A percentile compares a stretch with the other conserved stretches of the same genome.
Conservation (phyloP, 331 rosid genomes). For the Phaseolus coccineus region DNA sequence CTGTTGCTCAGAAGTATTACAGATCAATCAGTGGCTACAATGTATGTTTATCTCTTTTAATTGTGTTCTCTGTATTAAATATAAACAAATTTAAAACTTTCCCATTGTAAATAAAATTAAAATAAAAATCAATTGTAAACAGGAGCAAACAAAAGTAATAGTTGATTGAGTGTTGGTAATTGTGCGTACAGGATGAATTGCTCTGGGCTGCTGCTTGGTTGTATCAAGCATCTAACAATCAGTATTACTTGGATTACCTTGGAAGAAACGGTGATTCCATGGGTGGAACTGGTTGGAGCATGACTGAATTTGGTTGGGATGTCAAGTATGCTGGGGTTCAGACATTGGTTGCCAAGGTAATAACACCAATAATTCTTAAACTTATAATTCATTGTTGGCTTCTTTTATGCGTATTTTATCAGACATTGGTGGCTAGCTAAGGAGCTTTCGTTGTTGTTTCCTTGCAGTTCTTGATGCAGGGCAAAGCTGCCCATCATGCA, state of each 20-base stretch:
- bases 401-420: not conserved
- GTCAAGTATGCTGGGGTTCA: conserved; percentile 97
- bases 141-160: not conserved
- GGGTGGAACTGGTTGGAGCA: conserved; percentile 99
- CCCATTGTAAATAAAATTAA: not conserved
- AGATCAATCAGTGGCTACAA: conserved; percentile 76
- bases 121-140: not conserved
- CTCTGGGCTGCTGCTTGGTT: conserved; percentile 98
- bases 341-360: conserved; percentile 89
- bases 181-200: conserved; percentile 72
- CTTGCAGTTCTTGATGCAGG: conserved; percentile 86
- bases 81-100: not conserved
- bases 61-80: not conserved
- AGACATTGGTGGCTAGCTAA: conserved; percentile 11
- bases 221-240: conserved; percentile 82
- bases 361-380: not conserved
- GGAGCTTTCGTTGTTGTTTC: conserved; percentile 1
- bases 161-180: conserved; percentile 33
- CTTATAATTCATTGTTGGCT: not conserved
- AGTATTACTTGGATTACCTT: conserved; percentile 87
- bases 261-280: conserved; percentile 84
- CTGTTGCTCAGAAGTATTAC: conserved; percentile 84
- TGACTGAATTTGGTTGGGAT: conserved; percentile 98
- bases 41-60: conserved; percentile 43
- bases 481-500: conserved; percentile 73